These are phyloP conservation scores for Poa annua DNA, from an alignment of 176 grass and related monocot genomes.

Conservation along the genomic window DNA sequence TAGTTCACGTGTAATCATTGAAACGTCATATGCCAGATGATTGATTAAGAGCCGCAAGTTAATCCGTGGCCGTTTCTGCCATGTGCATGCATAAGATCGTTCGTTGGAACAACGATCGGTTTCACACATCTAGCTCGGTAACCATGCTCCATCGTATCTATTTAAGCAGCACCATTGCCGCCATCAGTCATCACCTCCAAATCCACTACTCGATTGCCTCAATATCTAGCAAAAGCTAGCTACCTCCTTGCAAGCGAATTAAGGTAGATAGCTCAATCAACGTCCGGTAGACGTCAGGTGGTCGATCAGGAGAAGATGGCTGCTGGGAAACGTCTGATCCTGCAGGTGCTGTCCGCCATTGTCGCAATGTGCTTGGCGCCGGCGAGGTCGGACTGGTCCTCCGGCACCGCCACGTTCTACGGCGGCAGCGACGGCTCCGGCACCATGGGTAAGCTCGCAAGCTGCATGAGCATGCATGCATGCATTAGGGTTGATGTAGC, in stretches of 20 bases:
- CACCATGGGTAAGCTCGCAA: slow-evolving; percentile 41
- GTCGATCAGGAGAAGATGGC: neutral
- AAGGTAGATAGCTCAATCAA: too few relatives aligned
- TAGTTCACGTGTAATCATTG: neutral
- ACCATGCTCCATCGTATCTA: neutral
- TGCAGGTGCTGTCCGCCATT: neutral
- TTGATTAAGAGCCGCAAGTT: neutral
- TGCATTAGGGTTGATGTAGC: too few relatives aligned
- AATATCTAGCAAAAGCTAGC: neutral
- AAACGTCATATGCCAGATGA: neutral
- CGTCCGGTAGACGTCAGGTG: too few relatives aligned
- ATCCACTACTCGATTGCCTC: neutral
- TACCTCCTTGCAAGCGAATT: too few relatives aligned
- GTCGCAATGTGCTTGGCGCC: neutral
- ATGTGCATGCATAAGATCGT: neutral
- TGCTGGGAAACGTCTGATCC: neutral
- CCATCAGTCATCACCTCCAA: neutral
- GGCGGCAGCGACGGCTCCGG: slow-evolving; percentile 55
- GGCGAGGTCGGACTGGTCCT: neutral
- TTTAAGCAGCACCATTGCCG: neutral
- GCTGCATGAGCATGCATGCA: too few relatives aligned
- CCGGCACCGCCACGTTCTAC: slow-evolving; percentile 52
- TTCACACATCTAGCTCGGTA: neutral
- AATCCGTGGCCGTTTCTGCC: neutral
- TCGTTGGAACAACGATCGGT: neutral